Percentiles rank a stretch among this genome's conserved stretches.
phyloP scores from a whole-genome alignment of 2,329 filamentous ascomycete genomes.

The Teratosphaeria gauchensis region DNA sequence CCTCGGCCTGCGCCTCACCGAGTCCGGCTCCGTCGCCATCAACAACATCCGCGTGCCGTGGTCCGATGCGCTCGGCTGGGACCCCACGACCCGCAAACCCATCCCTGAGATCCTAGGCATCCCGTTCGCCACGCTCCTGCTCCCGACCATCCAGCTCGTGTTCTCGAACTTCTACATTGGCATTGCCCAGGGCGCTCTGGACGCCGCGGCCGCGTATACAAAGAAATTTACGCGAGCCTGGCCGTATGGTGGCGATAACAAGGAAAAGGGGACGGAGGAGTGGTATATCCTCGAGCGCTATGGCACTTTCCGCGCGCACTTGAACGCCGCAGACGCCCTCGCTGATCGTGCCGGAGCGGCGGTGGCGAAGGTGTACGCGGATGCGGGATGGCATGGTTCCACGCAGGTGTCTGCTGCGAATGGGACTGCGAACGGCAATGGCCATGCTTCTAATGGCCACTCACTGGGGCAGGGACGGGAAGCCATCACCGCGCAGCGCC shows the following conservation, averaged over 20 bases:
- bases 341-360: slow-evolving; percentile 47
- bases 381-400: slow-evolving; percentile 20
- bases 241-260: slow-evolving; percentile 56
- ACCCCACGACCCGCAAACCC: slow-evolving; percentile 40
- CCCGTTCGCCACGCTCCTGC: slow-evolving; percentile 47
- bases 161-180: slow-evolving; percentile 59
- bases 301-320: slow-evolving; percentile 53
- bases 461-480: slow-evolving; percentile 19
- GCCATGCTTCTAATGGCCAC: slow-evolving; percentile 6
- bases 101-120: slow-evolving; percentile 42
- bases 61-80: slow-evolving; percentile 55
- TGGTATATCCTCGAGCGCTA: slow-evolving; percentile 54
- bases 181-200: slow-evolving; percentile 50
- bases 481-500: slow-evolving; percentile 40
- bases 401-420: slow-evolving; percentile 7
- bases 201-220: slow-evolving; percentile 49
- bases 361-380: slow-evolving; percentile 38
- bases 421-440: slow-evolving; percentile 10
- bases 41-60: slow-evolving; percentile 48
- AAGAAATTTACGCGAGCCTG: slow-evolving; percentile 48
- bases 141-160: slow-evolving; percentile 56
- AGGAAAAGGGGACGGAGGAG: slow-evolving; percentile 51
- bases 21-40: slow-evolving; percentile 55
- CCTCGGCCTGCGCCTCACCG: slow-evolving; percentile 52
- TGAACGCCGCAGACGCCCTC: slow-evolving; percentile 50